Evolutionary conservation across 2,329 filamentous ascomycete species (phyloP), one percentile per base, ranked within the genome.

Genomic region (Penicillium brasilianum): DNA sequence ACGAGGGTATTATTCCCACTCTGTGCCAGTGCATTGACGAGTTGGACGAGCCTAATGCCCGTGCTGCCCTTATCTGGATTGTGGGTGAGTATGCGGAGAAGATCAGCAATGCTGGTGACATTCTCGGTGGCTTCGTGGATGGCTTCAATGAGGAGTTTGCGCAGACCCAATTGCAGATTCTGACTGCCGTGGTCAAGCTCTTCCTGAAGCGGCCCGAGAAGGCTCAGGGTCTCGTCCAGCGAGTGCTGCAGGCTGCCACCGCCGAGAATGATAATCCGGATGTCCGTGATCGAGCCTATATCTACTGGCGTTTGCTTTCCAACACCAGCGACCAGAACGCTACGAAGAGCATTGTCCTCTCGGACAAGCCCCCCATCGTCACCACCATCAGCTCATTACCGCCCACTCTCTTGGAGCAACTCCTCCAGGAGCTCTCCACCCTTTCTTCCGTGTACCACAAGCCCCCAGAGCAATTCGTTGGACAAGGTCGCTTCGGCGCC

Each of bases 71-170:
- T 61, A 98, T 99, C 72, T 99, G 95, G 95, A 98, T 99, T 68
- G 94, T 99, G 6, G 95, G 95, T 69, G 95, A 99, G 77, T 99
- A 99, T 75, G 95, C 95, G 0, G 95, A 99, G 82, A 99, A 99
- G 84, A 99, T 99, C 73, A 96, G 87, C 80, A 98, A 99, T 71
- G 95, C 95, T n/a, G 93, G 93, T 66, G 92, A 98, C 69, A 98
- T 99, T 64, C 79, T 99, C 61, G 85, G 88, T 55, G 89, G 90
- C 18, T 99, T 99, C 73, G 94, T 97, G 13, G 95, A 98, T 58
- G 90, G 88, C 0, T 98, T 99, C 76, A 90, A 91, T 76, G 95
- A 98, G 75, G 95, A 99, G 77, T 98, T 97, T 74, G 95, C 93
- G 55, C 94, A 97, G 89, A 97, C 93, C n/a, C 95, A 99, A 83